Base-by-base conservation (phyloP, 306 rosid species). In the Vigna radiata region DNA sequence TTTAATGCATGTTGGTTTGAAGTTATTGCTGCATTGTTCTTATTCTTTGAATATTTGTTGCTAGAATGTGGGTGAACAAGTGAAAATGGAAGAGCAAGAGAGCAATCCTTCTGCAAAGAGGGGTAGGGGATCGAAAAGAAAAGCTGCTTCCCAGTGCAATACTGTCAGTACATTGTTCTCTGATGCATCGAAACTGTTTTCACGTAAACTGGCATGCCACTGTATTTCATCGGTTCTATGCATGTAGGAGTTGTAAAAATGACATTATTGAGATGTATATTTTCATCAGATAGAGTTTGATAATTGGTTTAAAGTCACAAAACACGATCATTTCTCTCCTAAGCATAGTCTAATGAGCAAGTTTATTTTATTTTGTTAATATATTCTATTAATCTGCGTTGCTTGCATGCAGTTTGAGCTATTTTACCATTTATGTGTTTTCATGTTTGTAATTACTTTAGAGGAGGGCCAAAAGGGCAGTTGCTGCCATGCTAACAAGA, bases 401-500 rank as follows among this genome's bases (percentile, higher is more conserved):
- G 4, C 17, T 48, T 67, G 72, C 58, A 46, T 68, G 18, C 60
- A 33, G 62, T 72, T 59, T 76, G 52, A 67, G 43, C 62, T 66
- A 10, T 66, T 66, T 37, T 65, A 52, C 39, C 29, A 21, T 18
- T 80, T 18, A 2, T 53, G 19, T 58, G 64, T 59, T 43, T 5
- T 67, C 3, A 13, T 23, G 53, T 72, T 79, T 59, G 61, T 61
- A 74, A 59, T 69, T 82, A 64, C 52, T 41, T 59, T 73, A 96
- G 99, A 50, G 84, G 72, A 95, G 83, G 82, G 99, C 99, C 55
- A 90, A 86, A 88, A 90, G 85, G 82, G 99, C 97, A 68, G 97
- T 95, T 82, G 94, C 86, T 54, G 99, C 89, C 48, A 95, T 95
- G 99, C 91, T 96, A 62, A 86, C 95, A 68, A 91, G 99, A 88